Evolutionary conservation across 23 red algal genomes (phyloP), one percentile per base, ranked within the genome.

Genomic region (Gracilaria gracilis): DNA sequence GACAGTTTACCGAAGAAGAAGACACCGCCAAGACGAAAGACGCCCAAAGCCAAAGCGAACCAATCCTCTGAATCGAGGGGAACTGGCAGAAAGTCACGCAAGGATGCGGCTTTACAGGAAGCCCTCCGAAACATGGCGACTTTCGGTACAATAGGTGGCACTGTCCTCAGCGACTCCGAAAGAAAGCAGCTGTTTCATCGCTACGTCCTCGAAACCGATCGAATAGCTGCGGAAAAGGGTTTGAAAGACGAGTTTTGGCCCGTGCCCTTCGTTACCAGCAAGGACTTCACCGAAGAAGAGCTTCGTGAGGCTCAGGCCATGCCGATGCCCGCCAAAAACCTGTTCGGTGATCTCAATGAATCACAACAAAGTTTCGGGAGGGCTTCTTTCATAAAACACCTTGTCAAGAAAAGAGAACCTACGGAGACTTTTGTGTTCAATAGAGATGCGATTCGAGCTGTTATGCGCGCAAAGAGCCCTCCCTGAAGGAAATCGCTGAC

Each of bases 221-320:
- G 80, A 36, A 73, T 83, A 21, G 57, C 78, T 25, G 64, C 59
- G 20, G 89, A 92, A 64, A 92, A 65, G 48, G 89, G 89, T 25
- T 62, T 83, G 13, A 39, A 75, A 23, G 89, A 92, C 49, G 89
- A 92, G 47, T 72, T 84, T 58, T 92, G 89, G 89, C 89, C 89
- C 16, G 89, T 92, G 14, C 89, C 89, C 25, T 84, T 65, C 29
- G 49, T 92, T 16, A 84, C 89, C 33, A 84, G 79, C 57, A 72
- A 84, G 70, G 89, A 92, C 65, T 92, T 84, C 31, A 58, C 80
- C 34, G 49, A 57, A 59, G 89, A 83, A 67, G 76, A 73, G 51
- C 24, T 55, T 29, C 62, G 83, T 47, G 67, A 87, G 40, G 83
- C 61, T 29, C 53, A 82, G 72, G 72, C 72, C 46, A 37, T 77